phyloP scores from a whole-genome alignment of 148 eudicot species.

The Rhododendron mucronatum region DNA sequence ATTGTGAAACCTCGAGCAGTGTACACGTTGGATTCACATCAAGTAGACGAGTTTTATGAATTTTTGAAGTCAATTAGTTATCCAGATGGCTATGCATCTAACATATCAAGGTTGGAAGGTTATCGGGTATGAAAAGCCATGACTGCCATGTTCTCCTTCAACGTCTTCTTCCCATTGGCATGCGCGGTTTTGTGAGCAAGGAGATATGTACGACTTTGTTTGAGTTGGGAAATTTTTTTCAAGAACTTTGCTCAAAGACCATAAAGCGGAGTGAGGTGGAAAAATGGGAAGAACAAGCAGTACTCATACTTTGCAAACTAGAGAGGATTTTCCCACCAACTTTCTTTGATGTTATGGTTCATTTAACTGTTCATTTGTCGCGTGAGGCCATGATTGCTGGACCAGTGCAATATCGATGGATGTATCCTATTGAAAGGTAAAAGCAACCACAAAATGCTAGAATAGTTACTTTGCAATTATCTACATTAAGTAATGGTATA shows the following conservation, averaged over 20 bases:
- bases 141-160: constrained; percentile 1
- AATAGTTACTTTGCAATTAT: neutral
- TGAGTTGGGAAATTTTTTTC: neutral
- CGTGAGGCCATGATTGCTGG: constrained; percentile 14
- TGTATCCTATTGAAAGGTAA: constrained; percentile 15
- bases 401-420: constrained; percentile 19
- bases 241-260: neutral
- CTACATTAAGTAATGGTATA: neutral
- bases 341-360: constrained; percentile 14
- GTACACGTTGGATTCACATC: neutral
- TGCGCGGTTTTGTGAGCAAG: neutral
- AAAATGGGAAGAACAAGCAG: neutral
- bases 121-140: neutral
- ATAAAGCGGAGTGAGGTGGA: neutral
- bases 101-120: neutral
- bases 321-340: constrained; percentile 8
- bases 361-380: constrained; percentile 2
- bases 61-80: neutral
- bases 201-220: neutral
- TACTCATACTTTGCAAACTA: constrained; percentile 1
- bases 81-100: constrained; percentile 3
- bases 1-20: neutral
- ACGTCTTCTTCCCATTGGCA: neutral
- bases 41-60: neutral
- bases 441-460: neutral